Conservation (phyloP, 2,329 filamentous ascomycete genomes). For the Didymella segeticola region DNA sequence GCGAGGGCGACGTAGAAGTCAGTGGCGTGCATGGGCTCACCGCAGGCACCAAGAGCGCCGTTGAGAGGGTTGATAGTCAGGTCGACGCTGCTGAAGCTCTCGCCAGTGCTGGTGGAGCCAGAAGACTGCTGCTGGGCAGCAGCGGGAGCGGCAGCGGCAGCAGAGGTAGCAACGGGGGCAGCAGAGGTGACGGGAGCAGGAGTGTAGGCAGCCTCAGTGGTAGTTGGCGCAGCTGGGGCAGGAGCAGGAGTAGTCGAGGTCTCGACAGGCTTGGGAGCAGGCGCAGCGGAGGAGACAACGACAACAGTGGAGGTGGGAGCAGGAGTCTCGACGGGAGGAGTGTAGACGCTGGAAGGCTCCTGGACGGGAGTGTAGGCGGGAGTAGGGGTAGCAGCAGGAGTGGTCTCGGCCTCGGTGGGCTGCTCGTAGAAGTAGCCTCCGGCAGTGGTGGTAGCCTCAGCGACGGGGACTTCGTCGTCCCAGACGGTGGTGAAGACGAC, state of each 20-base stretch:
- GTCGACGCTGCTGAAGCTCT: constrained; percentile 25
- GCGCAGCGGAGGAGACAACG: constrained; percentile 14
- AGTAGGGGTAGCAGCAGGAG: constrained; percentile 19
- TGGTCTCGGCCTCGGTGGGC: constrained; percentile 25
- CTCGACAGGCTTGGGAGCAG: constrained; percentile 15
- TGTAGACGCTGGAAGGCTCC: constrained; percentile 22
- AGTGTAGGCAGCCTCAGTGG: constrained; percentile 20
- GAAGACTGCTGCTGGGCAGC: constrained; percentile 3
- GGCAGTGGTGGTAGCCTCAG: constrained; percentile 26
- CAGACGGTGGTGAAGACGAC: constrained; percentile 47
- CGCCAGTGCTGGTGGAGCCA: constrained; percentile 10
- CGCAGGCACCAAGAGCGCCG: constrained; percentile 42
- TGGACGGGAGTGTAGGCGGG: constrained; percentile 12
- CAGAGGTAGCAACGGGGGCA: constrained; percentile 1
- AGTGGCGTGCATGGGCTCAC: constrained; percentile 30
- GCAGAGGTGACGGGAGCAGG: constrained; percentile 12
- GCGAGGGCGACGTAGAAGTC: constrained; percentile 41
- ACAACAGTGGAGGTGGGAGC: constrained; percentile 10
- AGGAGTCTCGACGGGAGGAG: constrained; percentile 15
- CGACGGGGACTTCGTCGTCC: constrained; percentile 28
- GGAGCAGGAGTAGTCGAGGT: constrained; percentile 16
- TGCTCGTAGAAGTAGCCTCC: constrained; percentile 32
- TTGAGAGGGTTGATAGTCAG: constrained; percentile 46
- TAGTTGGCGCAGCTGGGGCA: constrained; percentile 11
- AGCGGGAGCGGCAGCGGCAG: constrained; percentile 14